These are phyloP conservation scores for Sergeia podlipaevii DNA, from an alignment of 208 protist species.

Conservation along the genomic window DNA sequence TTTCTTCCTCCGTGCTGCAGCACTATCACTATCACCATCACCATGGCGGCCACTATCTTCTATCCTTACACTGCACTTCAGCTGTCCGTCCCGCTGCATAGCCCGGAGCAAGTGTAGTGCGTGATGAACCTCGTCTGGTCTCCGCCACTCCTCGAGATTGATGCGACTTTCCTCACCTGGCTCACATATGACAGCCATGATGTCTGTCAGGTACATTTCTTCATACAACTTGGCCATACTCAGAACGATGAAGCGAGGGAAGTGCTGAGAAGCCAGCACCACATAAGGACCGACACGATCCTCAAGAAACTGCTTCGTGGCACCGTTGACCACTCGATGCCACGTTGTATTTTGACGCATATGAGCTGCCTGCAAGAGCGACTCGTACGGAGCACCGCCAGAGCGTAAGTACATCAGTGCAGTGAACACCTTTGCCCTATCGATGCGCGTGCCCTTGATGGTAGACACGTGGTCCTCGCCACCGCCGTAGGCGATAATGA, in stretches of 20 bases:
- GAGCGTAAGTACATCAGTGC: too few relatives aligned
- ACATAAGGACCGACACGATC: too few relatives aligned
- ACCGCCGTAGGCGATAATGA: too few relatives aligned
- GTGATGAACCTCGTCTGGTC: neutral
- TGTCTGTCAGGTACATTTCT: slow-evolving; percentile 20
- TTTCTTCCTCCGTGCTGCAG: neutral
- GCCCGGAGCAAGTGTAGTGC: slow-evolving; percentile 23
- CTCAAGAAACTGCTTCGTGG: too few relatives aligned
- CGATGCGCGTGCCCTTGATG: too few relatives aligned
- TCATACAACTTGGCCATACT: slow-evolving; percentile 33
- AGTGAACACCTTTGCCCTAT: too few relatives aligned
- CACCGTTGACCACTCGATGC: too few relatives aligned
- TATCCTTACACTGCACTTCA: neutral
- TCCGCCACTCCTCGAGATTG: neutral
- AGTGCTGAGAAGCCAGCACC: slow-evolving; percentile 2
- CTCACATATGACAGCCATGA: slow-evolving; percentile 9
- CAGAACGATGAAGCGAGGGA: slow-evolving; percentile 31
- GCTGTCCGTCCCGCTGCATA: slow-evolving; percentile 31
- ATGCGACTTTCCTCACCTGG: neutral
- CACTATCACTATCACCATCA: neutral
- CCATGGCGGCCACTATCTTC: neutral
- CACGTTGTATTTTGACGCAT: too few relatives aligned
- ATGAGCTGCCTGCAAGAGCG: too few relatives aligned
- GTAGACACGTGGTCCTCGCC: too few relatives aligned
- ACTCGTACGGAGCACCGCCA: too few relatives aligned